Percentiles rank a stretch among this genome's conserved stretches.
phyloP scores from a whole-genome alignment of 768 basidiomycete species.

The Suillus plorans region DNA sequence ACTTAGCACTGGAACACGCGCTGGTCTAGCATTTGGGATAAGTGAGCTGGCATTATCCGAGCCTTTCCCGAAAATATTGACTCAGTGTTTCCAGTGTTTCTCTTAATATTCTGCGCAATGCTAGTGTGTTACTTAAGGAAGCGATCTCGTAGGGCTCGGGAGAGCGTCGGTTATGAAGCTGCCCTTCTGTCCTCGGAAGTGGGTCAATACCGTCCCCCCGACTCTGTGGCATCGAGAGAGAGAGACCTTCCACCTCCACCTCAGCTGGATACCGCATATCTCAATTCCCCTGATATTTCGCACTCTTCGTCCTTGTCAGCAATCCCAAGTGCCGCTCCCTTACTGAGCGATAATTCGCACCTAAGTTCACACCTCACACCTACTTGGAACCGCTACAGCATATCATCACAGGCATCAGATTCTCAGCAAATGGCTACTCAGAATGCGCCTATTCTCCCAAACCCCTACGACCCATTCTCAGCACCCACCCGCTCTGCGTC shows the following conservation, averaged over 20 bases:
- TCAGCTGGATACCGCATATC: not conserved
- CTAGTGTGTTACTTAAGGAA: slow-evolving; percentile 10
- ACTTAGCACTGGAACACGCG: slow-evolving; percentile 18
- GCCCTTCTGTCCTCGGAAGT: slow-evolving; percentile 10
- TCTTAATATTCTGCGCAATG: slow-evolving; percentile 2
- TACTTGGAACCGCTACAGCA: slow-evolving; percentile 8
- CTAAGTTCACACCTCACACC: slow-evolving; percentile 2
- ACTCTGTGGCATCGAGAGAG: not conserved
- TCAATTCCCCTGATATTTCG: not conserved
- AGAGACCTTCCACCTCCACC: slow-evolving; percentile 4
- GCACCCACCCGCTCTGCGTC: slow-evolving; percentile 8
- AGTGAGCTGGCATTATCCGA: slow-evolving; percentile 16
- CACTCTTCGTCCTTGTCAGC: slow-evolving; percentile 2
- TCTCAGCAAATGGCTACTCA: not conserved
- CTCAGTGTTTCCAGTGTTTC: slow-evolving; percentile 4
- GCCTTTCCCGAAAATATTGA: not conserved
- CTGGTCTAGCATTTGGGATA: slow-evolving; percentile 26
- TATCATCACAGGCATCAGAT: slow-evolving; percentile 5
- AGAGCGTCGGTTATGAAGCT: not conserved
- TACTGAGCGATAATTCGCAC: slow-evolving; percentile 3
- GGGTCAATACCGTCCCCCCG: slow-evolving; percentile 10
- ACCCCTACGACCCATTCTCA: slow-evolving; percentile 12
- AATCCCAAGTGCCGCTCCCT: not conserved
- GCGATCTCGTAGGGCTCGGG: slow-evolving; percentile 7
- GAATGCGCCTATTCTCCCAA: slow-evolving; percentile 2